Conservation (phyloP, 768 basidiomycete genomes). For the Boletus sp. region DNA sequence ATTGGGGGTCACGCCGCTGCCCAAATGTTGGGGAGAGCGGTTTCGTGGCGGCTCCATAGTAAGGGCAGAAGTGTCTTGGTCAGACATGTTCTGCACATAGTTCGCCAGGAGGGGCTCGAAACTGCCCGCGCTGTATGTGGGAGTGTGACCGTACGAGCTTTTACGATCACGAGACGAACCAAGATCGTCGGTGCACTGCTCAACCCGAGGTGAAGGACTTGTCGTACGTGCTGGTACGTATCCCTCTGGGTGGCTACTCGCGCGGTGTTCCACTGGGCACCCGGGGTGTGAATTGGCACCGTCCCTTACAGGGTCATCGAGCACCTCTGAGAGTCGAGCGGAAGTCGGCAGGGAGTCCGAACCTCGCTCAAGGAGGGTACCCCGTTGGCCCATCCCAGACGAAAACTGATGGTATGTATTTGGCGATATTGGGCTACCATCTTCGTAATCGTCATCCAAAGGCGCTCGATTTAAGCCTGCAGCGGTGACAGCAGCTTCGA, state of each 20-base stretch:
- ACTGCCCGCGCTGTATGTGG: constrained; percentile 53
- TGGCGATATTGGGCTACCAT: constrained; percentile 22
- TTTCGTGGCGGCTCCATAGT: constrained; percentile 31
- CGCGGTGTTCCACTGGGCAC: constrained; percentile 24
- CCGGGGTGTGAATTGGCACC: constrained; percentile 55
- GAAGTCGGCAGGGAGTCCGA: constrained; percentile 19
- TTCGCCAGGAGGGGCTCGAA: constrained; percentile 57
- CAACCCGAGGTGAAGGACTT: constrained; percentile 41
- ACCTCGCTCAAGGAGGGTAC: constrained; percentile 20
- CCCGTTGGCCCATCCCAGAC: constrained; percentile 40
- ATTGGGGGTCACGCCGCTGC: constrained; percentile 1
- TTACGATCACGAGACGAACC: constrained; percentile 29
- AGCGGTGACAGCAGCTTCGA: constrained; percentile 70
- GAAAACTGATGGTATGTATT: constrained; percentile 20
- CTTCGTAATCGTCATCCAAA: constrained; percentile 64
- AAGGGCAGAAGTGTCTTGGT: constrained; percentile 14
- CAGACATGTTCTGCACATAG: constrained; percentile 32
- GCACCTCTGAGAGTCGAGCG: constrained; percentile 36
- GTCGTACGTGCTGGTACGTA: constrained; percentile 47
- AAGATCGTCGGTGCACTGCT: constrained; percentile 17
- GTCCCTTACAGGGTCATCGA: constrained; percentile 15
- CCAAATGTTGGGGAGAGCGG: constrained; percentile 9
- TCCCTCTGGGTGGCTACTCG: constrained; percentile 27
- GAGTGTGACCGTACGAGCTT: constrained; percentile 40
- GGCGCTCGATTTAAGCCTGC: constrained; percentile 67